phyloP scores from a whole-genome alignment of 306 rosid genomes.

The Quercus gilva region DNA sequence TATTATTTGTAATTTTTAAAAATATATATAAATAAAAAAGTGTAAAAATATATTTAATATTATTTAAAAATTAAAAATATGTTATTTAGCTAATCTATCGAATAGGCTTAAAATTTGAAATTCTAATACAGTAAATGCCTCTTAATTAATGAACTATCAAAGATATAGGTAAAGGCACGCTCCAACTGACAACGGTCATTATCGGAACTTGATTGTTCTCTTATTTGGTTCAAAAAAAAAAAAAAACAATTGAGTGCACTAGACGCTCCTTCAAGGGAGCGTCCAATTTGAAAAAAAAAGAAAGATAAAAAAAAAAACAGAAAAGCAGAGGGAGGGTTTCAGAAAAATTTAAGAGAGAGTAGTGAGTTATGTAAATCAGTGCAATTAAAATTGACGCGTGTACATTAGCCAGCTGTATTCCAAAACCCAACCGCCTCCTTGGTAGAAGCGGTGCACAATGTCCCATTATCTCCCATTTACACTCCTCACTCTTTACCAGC shows the following conservation, averaged over 20 bases:
- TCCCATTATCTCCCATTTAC: constrained; percentile 31
- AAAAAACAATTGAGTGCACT: background rate
- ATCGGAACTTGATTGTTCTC: no score
- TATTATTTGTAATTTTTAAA: no score
- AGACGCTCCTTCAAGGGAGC: constrained; percentile 36
- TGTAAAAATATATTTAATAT: no score
- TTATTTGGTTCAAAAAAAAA: background rate
- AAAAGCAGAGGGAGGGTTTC: background rate
- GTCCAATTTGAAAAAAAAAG: background rate
- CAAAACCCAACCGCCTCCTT: constrained; percentile 73
- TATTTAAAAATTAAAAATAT: no score
- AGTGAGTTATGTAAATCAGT: constrained; percentile 40
- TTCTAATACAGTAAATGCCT: no score
- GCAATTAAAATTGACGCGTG: constrained; percentile 76
- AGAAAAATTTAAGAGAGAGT: background rate
- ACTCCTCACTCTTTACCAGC: constrained; percentile 48
- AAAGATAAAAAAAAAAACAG: constrained; percentile 2
- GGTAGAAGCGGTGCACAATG: constrained; percentile 60
- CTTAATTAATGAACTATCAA: no score
- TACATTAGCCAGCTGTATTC: constrained; percentile 79
- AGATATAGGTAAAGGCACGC: no score
- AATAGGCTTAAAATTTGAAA: no score
- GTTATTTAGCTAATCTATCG: no score
- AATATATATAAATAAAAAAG: no score
- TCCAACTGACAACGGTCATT: no score